Evolutionary conservation across 202 grass and related monocot species (phyloP).

Genomic region (Zizania palustris): DNA sequence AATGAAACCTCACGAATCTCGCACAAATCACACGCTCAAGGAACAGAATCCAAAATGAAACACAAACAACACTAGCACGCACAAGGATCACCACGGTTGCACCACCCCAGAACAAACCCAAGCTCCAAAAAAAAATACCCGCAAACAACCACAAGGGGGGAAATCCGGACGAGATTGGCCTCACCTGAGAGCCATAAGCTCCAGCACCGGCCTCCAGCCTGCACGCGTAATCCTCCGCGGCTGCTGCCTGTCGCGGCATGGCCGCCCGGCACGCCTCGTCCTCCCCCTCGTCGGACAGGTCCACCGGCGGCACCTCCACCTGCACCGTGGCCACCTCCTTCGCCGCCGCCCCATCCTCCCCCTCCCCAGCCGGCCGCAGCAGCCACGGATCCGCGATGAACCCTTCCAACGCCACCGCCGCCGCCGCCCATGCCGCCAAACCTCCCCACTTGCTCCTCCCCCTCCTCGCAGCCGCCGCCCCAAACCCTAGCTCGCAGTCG

Average conservation of each 20-base stretch:
- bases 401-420: constrained; percentile 56
- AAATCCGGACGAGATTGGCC: constrained; percentile 10
- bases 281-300: constrained; percentile 39
- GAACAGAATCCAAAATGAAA: not conserved
- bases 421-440: constrained; percentile 34
- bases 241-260: constrained; percentile 77
- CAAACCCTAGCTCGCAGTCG: constrained; percentile 95
- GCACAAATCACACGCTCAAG: not conserved
- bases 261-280: constrained; percentile 54
- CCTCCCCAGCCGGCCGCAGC: constrained; percentile 41
- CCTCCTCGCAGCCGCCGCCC: constrained; percentile 8
- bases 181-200: constrained; percentile 41
- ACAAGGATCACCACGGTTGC: not conserved
- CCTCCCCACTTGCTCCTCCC: not conserved
- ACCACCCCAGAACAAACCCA: constrained; percentile 5
- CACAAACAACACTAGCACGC: not conserved
- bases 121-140: not conserved
- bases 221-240: constrained; percentile 79
- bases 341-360: not conserved
- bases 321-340: constrained; percentile 52
- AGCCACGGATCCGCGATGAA: constrained; percentile 93
- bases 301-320: constrained; percentile 71
- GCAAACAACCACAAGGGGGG: not conserved
- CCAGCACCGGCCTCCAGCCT: constrained; percentile 55
- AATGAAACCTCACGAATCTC: not conserved